Conservation (phyloP, 2,329 filamentous ascomycete species). For the Phialophora verrucosa region DNA sequence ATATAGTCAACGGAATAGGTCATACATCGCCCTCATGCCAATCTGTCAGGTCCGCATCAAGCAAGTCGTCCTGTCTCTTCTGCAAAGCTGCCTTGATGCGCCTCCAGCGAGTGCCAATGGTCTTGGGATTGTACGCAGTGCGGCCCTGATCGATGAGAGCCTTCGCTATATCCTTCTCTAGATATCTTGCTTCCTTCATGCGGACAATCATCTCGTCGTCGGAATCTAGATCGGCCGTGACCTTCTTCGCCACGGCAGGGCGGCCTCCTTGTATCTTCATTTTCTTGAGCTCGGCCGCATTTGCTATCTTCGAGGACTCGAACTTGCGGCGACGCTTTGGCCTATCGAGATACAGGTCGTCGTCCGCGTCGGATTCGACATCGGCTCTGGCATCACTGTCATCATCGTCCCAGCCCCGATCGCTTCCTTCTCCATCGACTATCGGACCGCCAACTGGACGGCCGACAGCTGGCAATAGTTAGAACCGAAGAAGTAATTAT, state of each 20-base stretch:
- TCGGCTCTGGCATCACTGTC: conserved; percentile 28
- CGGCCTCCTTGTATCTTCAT: conserved; percentile 52
- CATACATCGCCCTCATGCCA: conserved; percentile 58
- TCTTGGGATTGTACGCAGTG: conserved; percentile 53
- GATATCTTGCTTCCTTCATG: conserved; percentile 43
- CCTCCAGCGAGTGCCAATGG: conserved; percentile 55
- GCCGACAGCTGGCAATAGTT: conserved; percentile 13
- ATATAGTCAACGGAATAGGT: background rate
- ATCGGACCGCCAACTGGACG: conserved; percentile 29
- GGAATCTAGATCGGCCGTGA: conserved; percentile 52
- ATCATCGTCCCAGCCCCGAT: conserved; percentile 31
- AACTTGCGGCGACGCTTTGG: conserved; percentile 27
- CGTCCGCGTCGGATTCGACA: conserved; percentile 30
- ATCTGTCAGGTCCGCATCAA: conserved; percentile 55
- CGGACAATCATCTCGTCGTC: conserved; percentile 52
- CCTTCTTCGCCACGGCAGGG: conserved; percentile 51
- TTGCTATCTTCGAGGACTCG: conserved; percentile 20
- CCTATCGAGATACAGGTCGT: conserved; percentile 19
- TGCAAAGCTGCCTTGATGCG: conserved; percentile 53
- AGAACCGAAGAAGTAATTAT: background rate
- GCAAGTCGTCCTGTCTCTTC: conserved; percentile 51
- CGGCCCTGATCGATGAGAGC: conserved; percentile 51
- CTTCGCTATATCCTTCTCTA: conserved; percentile 53
- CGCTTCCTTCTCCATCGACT: conserved; percentile 8
- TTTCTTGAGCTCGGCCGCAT: conserved; percentile 51